A percentile compares a stretch with the other conserved stretches of the same genome.
phyloP scores from a whole-genome alignment of 495 filamentous ascomycete species.

The Glarea lozoyensis region DNA sequence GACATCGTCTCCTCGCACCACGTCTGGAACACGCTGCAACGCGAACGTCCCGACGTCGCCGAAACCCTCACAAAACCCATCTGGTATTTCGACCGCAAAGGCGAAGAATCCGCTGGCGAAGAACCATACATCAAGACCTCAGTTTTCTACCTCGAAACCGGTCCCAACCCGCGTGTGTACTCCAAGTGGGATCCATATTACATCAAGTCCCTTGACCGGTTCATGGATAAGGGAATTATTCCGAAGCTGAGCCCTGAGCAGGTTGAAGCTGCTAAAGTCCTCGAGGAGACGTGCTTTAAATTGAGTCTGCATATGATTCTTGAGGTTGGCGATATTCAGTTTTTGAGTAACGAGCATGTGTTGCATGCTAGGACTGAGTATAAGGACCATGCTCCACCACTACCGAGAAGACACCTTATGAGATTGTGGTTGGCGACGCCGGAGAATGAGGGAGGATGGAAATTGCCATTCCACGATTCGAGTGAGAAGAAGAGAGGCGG shows the following conservation, averaged over 20 bases:
- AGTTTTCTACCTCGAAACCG: conserved; percentile 63
- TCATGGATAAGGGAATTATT: conserved; percentile 56
- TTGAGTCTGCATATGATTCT: conserved; percentile 68
- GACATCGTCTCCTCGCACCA: conserved; percentile 74
- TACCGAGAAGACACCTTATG: conserved; percentile 69
- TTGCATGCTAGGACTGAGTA: conserved; percentile 64
- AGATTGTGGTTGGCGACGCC: conserved; percentile 76
- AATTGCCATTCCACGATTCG: conserved; percentile 70
- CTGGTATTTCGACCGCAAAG: conserved; percentile 95
- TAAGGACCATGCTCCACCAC: conserved; percentile 50
- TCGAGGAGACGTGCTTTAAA: conserved; percentile 58
- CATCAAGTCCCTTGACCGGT: conserved; percentile 56
- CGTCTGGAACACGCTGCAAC: conserved; percentile 73
- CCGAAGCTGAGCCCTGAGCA: conserved; percentile 58
- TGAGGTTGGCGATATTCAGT: conserved; percentile 74
- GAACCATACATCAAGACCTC: conserved; percentile 66
- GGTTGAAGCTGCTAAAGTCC: conserved; percentile 49
- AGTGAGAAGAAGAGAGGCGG: conserved; percentile 78
- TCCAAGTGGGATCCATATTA: conserved; percentile 76
- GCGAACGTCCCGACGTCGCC: conserved; percentile 69
- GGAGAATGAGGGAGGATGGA: conserved; percentile 79
- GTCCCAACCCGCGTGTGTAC: conserved; percentile 34
- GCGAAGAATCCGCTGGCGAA: conserved; percentile 65
- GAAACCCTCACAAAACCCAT: conserved; percentile 64
- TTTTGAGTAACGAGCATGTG: conserved; percentile 59